phyloP scores from a whole-genome alignment of 345 rosid genomes.

The Gossypium sturtianum region DNA sequence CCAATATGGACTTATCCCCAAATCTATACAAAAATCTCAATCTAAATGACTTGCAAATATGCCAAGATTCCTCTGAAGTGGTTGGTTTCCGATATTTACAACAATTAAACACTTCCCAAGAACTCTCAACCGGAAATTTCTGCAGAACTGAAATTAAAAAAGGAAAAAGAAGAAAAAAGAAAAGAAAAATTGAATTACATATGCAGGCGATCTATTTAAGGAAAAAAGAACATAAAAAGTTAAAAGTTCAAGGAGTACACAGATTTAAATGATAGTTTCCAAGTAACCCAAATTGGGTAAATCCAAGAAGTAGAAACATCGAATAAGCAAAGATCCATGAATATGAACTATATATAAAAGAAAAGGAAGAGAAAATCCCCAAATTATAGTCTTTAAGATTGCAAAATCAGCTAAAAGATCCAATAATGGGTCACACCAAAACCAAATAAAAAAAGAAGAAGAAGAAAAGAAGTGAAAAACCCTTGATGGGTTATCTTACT shows the following conservation, averaged over 20 bases:
- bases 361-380: slow-evolving; percentile 10
- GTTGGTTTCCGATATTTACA: slow-evolving; percentile 7
- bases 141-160: slow-evolving; percentile 20
- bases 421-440: slow-evolving; percentile 18
- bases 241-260: not conserved
- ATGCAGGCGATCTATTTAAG: not conserved
- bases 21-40: slow-evolving; percentile 15
- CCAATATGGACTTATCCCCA: slow-evolving; percentile 20
- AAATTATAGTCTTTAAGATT: slow-evolving; percentile 8
- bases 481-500: slow-evolving; percentile 31
- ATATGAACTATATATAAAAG: not conserved
- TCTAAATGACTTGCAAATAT: slow-evolving; percentile 11
- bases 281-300: slow-evolving; percentile 1
- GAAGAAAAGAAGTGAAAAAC: too few relatives aligned
- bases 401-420: slow-evolving; percentile 18
- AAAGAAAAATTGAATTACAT: not conserved
- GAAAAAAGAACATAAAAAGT: slow-evolving; percentile 10
- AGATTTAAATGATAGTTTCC: slow-evolving; percentile 3
- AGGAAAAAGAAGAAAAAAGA: slow-evolving; percentile 6
- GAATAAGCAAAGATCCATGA: slow-evolving; percentile 3
- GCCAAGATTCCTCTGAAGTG: slow-evolving; percentile 16
- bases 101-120: slow-evolving; percentile 9
- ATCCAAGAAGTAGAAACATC: slow-evolving; percentile 8
- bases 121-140: slow-evolving; percentile 14
- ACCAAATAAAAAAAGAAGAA: slow-evolving; percentile 3